A percentile compares a stretch with the other conserved stretches of the same genome.
These are phyloP conservation scores for Pleurotus djamor DNA, from an alignment of 768 basidiomycete genomes.

Conservation along the genomic window DNA sequence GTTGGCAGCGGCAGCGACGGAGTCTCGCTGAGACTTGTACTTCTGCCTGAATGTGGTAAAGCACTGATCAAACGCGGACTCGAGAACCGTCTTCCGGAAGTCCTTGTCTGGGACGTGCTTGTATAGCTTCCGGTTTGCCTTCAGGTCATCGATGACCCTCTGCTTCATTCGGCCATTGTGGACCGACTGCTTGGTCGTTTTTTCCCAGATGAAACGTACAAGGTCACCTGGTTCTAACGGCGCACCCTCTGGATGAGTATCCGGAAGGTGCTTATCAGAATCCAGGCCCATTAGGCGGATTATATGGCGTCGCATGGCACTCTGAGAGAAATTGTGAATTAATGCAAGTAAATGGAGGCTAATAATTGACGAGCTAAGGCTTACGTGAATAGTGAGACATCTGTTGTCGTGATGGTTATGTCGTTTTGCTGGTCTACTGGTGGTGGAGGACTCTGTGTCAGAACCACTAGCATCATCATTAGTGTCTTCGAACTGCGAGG, in stretches of 20 bases:
- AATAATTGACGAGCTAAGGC: slow-evolving; percentile 10
- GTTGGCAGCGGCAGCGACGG: slow-evolving; percentile 32
- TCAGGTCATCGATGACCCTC: slow-evolving; percentile 59
- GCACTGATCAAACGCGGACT: slow-evolving; percentile 66
- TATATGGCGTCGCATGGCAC: slow-evolving; percentile 71
- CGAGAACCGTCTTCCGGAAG: slow-evolving; percentile 59
- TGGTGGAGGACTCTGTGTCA: slow-evolving; percentile 28
- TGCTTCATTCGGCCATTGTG: slow-evolving; percentile 74
- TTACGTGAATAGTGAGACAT: slow-evolving; percentile 67
- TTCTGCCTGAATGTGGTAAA: slow-evolving; percentile 70
- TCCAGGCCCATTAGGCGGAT: slow-evolving; percentile 55
- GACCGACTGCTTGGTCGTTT: slow-evolving; percentile 71
- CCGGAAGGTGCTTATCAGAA: slow-evolving; percentile 57
- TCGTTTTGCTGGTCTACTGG: slow-evolving; percentile 37
- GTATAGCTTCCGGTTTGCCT: slow-evolving; percentile 52
- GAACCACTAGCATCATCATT: slow-evolving; percentile 31
- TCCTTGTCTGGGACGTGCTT: slow-evolving; percentile 65
- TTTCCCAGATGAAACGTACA: slow-evolving; percentile 78
- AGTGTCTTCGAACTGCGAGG: slow-evolving; percentile 32
- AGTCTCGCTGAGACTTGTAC: slow-evolving; percentile 59
- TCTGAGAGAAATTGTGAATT: slow-evolving; percentile 31
- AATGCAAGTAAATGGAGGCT: background rate
- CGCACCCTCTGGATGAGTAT: slow-evolving; percentile 56
- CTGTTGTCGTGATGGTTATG: slow-evolving; percentile 61
- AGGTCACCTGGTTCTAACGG: slow-evolving; percentile 44